Evolutionary conservation across 108 stramenopile species (phyloP), one percentile per base, ranked within the genome.

Genomic region (Skeletonema marinoi): DNA sequence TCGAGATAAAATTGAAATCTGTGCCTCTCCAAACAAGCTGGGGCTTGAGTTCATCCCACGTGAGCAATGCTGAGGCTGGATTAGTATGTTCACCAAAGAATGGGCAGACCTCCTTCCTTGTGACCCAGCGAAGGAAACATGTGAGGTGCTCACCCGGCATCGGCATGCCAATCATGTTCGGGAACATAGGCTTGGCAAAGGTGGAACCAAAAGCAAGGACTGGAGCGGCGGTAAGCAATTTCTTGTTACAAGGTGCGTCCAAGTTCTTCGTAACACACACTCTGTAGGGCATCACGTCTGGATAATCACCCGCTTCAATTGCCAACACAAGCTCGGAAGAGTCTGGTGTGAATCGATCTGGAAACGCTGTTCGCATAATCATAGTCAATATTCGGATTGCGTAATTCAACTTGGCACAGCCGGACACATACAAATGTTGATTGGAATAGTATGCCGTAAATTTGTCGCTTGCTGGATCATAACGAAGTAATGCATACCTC

Each of bases 1-100:
- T 56, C 7, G 19, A 25, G 0, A 78, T 29, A 29, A 70, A 78
- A 1, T 54, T 44, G 38, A 74, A 79, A n/a, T 79, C 78, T 4
- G 72, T 74, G 13, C 78, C 78, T 14, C 78, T 58, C 78, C 78
- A 79, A 13, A 79, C 66, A 16, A 79, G 17, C 39, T 79, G 78
- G 29, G 73, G 60, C 11, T 6, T 68, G 35, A 79, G 29, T 13
- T 79, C 54, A 0, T 59, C 64, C 73, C 72, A 79, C 2, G 63
- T 1, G 14, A 11, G 7, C 0, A 2, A 2, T 9, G n/a, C 6
- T 35, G 9, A 19, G 7, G 7, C 63, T 39, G 6, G 17, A 17
- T 3, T 19, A 2, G 9, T 4, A n/a, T 63, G 62, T 25, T 25
- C 25, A 25, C 25, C 25, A 7, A 38, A 39, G 9, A 64, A 17